Conservation (phyloP, 1,284 basidiomycete genomes). For the Cutaneotrichosporon cutaneum region DNA sequence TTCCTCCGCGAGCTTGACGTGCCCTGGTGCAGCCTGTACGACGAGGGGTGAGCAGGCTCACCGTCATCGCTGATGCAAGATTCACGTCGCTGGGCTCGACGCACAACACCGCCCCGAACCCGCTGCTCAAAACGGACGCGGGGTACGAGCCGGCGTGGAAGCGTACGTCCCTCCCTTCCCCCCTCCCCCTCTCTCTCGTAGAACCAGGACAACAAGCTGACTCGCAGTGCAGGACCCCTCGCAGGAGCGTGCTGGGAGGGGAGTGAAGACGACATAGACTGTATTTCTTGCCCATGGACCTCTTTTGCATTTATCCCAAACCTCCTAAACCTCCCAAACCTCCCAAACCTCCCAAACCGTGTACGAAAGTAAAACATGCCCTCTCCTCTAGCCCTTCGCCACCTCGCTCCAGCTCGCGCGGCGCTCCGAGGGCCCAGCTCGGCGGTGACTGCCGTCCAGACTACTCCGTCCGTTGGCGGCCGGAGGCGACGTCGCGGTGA, state of each 20-base stretch:
- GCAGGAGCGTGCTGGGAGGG: slow-evolving; percentile 19
- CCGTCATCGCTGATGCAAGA: slow-evolving; percentile 3
- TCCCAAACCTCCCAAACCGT: slow-evolving; percentile 8
- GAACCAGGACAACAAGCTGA: no score
- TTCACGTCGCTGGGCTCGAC: slow-evolving; percentile 96
- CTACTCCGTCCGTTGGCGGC: slow-evolving; percentile 26
- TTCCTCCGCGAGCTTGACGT: slow-evolving; percentile 75
- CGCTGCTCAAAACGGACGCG: slow-evolving; percentile 60
- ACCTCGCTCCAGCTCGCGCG: slow-evolving; percentile 43
- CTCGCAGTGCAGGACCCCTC: slow-evolving; percentile 5
- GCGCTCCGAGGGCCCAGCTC: slow-evolving; percentile 32
- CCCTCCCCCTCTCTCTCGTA: no score
- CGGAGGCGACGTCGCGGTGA: slow-evolving; percentile 5
- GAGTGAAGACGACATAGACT: slow-evolving; percentile 7
- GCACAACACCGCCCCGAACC: slow-evolving; percentile 91
- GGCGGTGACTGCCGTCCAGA: background rate
- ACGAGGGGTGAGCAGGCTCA: slow-evolving; percentile 68
- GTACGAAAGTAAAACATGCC: background rate
- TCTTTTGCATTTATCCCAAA: background rate
- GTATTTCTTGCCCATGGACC: background rate
- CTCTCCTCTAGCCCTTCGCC: slow-evolving; percentile 4
- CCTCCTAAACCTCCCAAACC: background rate
- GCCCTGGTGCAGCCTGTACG: slow-evolving; percentile 85
- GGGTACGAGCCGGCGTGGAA: slow-evolving; percentile 45
- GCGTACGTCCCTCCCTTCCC: no score